phyloP scores from a whole-genome alignment of 2,329 filamentous ascomycete genomes.

The Botryotinia narcissicola region DNA sequence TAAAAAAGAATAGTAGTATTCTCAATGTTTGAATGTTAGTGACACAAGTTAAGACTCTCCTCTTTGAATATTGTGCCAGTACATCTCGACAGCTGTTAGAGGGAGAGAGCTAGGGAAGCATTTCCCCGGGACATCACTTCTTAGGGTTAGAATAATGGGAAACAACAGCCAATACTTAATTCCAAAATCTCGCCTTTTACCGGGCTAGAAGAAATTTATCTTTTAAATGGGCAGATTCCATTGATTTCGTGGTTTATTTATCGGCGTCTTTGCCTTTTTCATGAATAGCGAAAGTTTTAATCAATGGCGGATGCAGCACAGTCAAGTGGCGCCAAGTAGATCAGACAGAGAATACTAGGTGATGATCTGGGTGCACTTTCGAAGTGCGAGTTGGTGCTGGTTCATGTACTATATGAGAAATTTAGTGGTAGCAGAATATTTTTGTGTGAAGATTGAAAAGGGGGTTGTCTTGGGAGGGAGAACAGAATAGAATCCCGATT shows the following conservation, averaged over 20 bases:
- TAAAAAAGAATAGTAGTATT: neutral
- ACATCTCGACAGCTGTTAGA: neutral
- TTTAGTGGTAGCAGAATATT: accelerated
- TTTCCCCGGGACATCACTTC: neutral
- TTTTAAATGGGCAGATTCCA: neutral
- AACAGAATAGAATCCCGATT: neutral
- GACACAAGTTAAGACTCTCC: neutral
- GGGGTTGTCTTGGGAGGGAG: no score
- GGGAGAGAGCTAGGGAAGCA: neutral
- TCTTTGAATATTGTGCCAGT: neutral
- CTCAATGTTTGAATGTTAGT: neutral
- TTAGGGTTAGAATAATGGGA: neutral
- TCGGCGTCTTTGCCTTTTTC: neutral
- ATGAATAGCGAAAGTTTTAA: neutral
- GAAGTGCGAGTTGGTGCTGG: neutral
- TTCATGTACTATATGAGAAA: accelerated
- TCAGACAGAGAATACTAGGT: neutral
- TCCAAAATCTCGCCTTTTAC: neutral
- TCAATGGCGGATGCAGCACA: accelerated
- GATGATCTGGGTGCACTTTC: neutral
- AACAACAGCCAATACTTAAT: neutral
- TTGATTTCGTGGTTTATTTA: neutral
- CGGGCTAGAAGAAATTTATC: neutral
- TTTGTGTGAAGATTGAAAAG: neutral
- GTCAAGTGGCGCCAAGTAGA: neutral